Evolutionary conservation across 2,329 filamentous ascomycete genomes (phyloP), one percentile per base, ranked within the genome.

Genomic region (Aspergillus tanneri): DNA sequence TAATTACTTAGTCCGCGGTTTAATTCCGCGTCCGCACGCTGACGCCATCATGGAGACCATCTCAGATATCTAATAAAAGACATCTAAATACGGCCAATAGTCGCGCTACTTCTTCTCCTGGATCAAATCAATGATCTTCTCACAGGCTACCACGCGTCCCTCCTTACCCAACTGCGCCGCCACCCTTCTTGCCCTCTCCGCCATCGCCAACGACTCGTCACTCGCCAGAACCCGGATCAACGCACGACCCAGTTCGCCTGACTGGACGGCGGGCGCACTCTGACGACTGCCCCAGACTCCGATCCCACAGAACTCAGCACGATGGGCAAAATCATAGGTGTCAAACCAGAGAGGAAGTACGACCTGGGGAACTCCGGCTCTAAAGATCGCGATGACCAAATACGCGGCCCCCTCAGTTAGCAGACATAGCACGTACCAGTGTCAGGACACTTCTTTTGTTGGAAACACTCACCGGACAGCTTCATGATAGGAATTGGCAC

Each of bases 401-500:
- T n/a, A n/a, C n/a, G n/a, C n/a, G n/a, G n/a, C n/a, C n/a, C n/a
- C n/a, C n/a, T n/a, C n/a, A 22, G n/a, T 39, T 10, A 47, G 7
- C 9, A 14, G 16, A 27, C 16, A 12, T 22, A 25, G 5, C 16
- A 14, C 5, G 28, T 6, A 16, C 25, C 5, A n/a, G 7, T 21
- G 25, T 32, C n/a, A 9, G 8, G 4, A 14, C 8, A 19, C n/a
- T n/a, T n/a, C n/a, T n/a, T n/a, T n/a, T n/a, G n/a, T 4, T 7
- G 11, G 25, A 34, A 16, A 4, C 11, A 64, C 68, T 58, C 59
- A 75, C 74, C 60, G 61, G 43, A 76, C 57, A 5, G 71, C 71
- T 56, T 79, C 77, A 25, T 74, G 68, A 46, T 69, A 78, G 0
- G 73, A 76, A 46, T 74, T 77, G 0, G 75, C 72, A 3, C 75